These are phyloP conservation scores for Hypericum androsaemum DNA, from an alignment of 345 rosid genomes.

Conservation along the genomic window DNA sequence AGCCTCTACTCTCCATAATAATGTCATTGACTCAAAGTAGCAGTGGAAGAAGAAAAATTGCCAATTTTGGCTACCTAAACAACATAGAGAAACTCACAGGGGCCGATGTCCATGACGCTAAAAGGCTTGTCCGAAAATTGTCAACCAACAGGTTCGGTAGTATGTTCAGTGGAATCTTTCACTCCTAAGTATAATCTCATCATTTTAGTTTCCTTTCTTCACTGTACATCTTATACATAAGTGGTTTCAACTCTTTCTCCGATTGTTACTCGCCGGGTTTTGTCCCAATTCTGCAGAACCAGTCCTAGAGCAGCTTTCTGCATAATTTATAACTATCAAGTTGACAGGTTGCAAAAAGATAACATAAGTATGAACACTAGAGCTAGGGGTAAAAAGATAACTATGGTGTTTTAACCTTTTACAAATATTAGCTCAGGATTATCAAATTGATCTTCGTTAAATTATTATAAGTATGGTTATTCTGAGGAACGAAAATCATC, in stretches of 20 bases:
- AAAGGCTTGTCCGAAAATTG: constrained; percentile 66
- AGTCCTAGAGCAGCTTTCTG: constrained; percentile 27
- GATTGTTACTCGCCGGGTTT: constrained; percentile 8
- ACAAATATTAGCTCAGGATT: no score
- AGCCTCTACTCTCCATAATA: constrained; percentile 54
- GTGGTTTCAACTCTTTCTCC: constrained; percentile 15
- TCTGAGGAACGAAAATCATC: no score
- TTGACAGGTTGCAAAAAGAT: constrained; percentile 22
- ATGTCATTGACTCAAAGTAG: constrained; percentile 61
- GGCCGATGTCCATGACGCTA: constrained; percentile 72
- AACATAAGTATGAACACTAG: no score
- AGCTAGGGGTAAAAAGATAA: no score
- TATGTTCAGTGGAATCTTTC: constrained; percentile 75
- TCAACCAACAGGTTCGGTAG: constrained; percentile 61
- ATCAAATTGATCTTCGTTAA: no score
- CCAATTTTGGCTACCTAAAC: constrained; percentile 60
- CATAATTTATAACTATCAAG: constrained; percentile 24
- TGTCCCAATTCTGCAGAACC: constrained; percentile 8
- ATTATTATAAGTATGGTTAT: no score
- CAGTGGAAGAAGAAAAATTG: constrained; percentile 72
- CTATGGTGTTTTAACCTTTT: no score
- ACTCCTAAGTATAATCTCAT: constrained; percentile 28
- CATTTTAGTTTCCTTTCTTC: constrained; percentile 1
- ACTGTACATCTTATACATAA: constrained; percentile 33
- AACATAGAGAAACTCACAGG: constrained; percentile 80